phyloP scores from a whole-genome alignment of 352 stramenopile genomes.

The Globisporangium echinulatum region DNA sequence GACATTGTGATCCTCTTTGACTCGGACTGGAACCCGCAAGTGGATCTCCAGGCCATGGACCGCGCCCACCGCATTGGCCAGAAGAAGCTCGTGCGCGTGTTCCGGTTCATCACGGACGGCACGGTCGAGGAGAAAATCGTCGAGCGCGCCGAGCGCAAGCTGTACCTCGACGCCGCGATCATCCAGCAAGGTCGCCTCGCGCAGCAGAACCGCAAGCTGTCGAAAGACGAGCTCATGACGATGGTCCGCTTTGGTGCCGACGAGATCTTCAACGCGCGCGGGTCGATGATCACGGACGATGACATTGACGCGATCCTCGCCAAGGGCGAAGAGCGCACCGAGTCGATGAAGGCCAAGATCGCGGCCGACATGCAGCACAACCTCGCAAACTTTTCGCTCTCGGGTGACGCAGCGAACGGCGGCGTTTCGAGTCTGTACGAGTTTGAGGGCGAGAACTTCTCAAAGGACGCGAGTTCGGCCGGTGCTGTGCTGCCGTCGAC shows the following conservation, averaged over 20 bases:
- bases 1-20: slow-evolving; percentile 99
- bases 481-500: slow-evolving; percentile 81
- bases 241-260: slow-evolving; percentile 91
- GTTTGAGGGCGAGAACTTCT: slow-evolving; percentile 86
- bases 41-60: slow-evolving; percentile 98
- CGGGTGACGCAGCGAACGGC: slow-evolving; percentile 75
- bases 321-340: slow-evolving; percentile 87
- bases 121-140: slow-evolving; percentile 99
- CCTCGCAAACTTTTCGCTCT: slow-evolving; percentile 93
- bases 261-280: slow-evolving; percentile 85
- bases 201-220: slow-evolving; percentile 88
- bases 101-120: slow-evolving; percentile 96
- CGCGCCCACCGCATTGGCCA: slow-evolving; percentile 97
- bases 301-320: slow-evolving; percentile 91
- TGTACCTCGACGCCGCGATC: slow-evolving; percentile 98
- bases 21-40: slow-evolving; percentile 98
- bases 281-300: slow-evolving; percentile 88
- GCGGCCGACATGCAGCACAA: slow-evolving; percentile 93
- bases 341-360: slow-evolving; percentile 85
- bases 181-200: slow-evolving; percentile 98
- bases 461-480: slow-evolving; percentile 72
- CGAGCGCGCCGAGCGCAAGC: slow-evolving; percentile 96
- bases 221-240: slow-evolving; percentile 97
- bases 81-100: slow-evolving; percentile 98
- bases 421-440: slow-evolving; percentile 81